Base-by-base conservation (phyloP, 2,329 filamentous ascomycete species). In the Fusarium sp. region DNA sequence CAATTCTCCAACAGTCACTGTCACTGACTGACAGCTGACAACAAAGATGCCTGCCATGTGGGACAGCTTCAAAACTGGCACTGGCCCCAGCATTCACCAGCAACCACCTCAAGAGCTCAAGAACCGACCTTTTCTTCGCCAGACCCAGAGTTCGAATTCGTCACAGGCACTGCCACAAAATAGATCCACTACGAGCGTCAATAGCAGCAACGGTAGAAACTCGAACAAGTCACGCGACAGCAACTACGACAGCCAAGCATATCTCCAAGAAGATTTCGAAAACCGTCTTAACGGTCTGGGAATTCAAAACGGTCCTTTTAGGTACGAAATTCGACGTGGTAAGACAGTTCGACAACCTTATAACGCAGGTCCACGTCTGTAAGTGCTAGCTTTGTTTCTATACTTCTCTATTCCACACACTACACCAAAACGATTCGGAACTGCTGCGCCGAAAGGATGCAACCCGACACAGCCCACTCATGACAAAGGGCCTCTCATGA, bases 271-370 rank as follows among this genome's bases (percentile, higher is more conserved):
- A 63, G 64, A 76, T n/a, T 72, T 77, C 53, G 76, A 76, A 48
- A 73, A 72, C 57, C 73, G 77, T 44, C 73, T 79, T 49, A 75
- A 77, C 73, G 75, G 74, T 27, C 75, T 81, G 30, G 75, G 74
- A 50, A 74, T 76, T 54, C 71, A 71, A 57, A 73, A 76, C 71
- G 72, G 67, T 35, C 75, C 78, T 35, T 70, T 71, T 65, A 74
- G 70, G 35, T 80, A 76, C 73, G 78, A 80, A 57, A 74, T 80
- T 46, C 76, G 77, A 42, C 66, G 75, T 54, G 79, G 79, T 50
- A 81, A 78, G 64, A 75, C 78, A 20, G 79, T 81, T 54, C 78
- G 76, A 41, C 76, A 72, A 44, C 70, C 70, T 27, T 54, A 71
- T 48, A 66, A 57, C 32, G 64, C 69, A 17, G 69, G 64, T 41